Evolutionary conservation across 805 yeast species (phyloP).

Genomic region (Myxozyma neotropica): DNA sequence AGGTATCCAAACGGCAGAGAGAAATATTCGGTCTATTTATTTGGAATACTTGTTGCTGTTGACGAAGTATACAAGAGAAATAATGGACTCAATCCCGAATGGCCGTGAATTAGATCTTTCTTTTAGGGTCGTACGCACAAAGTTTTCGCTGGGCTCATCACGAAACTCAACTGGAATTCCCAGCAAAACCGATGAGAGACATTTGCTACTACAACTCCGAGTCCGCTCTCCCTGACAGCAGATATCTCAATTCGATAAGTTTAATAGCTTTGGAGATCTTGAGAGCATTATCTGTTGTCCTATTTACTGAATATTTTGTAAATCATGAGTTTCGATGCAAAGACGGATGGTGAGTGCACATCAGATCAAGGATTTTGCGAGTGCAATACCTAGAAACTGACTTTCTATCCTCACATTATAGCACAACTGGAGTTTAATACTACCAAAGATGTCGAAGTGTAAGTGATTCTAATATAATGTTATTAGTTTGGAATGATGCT

Average conservation of each 20-base stretch:
- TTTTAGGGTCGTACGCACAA: neutral
- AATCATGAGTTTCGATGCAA: slow-evolving; percentile 27
- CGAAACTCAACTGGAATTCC: neutral
- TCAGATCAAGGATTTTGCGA: neutral
- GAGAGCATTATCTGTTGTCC: neutral
- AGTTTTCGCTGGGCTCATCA: slow-evolving; percentile 12
- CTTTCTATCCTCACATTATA: neutral
- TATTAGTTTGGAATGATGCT: neutral
- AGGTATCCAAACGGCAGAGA: too few relatives aligned
- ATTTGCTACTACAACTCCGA: neutral
- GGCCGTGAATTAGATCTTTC: neutral
- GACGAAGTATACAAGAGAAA: neutral
- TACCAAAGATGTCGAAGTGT: slow-evolving; percentile 55
- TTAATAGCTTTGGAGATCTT: too few relatives aligned
- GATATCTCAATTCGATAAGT: too few relatives aligned
- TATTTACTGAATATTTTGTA: neutral
- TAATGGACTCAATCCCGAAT: neutral
- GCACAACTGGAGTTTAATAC: slow-evolving; percentile 57
- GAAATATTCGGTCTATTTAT: too few relatives aligned
- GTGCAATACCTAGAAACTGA: neutral
- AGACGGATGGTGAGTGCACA: slow-evolving; percentile 19
- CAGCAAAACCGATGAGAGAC: neutral
- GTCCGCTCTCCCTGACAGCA: too few relatives aligned
- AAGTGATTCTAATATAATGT: slow-evolving; percentile 9
- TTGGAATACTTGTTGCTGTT: too few relatives aligned